Conservation (phyloP, 257 asterid genomes). For the Solanum lignicaule region DNA sequence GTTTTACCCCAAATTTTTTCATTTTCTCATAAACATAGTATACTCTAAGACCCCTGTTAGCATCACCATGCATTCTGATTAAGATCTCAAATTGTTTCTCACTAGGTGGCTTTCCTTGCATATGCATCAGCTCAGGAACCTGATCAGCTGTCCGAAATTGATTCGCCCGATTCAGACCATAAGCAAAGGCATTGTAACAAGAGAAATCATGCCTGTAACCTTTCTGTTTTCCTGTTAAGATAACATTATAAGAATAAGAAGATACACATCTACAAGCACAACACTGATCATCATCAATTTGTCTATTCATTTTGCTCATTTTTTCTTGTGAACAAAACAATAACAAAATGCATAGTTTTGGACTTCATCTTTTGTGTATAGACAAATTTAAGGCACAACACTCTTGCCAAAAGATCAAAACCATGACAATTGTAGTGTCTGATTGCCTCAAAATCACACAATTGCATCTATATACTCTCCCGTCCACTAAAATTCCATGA, state of each 20-base stretch:
- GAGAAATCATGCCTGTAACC: constrained; percentile 94
- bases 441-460: not conserved
- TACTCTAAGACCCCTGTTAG: constrained; percentile 84
- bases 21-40: constrained; percentile 85
- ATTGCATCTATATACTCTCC: not conserved
- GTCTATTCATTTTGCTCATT: not conserved
- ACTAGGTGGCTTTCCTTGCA: constrained; percentile 89
- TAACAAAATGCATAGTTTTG: not conserved
- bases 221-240: constrained; percentile 70
- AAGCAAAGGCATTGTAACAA: constrained; percentile 87
- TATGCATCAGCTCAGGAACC: constrained; percentile 88
- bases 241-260: constrained; percentile 15
- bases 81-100: constrained; percentile 93
- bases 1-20: constrained; percentile 83
- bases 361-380: not conserved
- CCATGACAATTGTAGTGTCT: not conserved
- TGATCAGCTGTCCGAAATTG: constrained; percentile 89
- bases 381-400: not conserved
- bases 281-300: not conserved
- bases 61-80: constrained; percentile 89
- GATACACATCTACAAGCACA: not conserved
- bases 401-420: not conserved
- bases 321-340: not conserved
- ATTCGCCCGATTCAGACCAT: constrained; percentile 60
- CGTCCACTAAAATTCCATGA: not conserved